Percentiles rank a stretch among this genome's conserved stretches.
Evolutionary conservation across 441 rosid species (phyloP).

Genomic region (Corymbia calophylla): DNA sequence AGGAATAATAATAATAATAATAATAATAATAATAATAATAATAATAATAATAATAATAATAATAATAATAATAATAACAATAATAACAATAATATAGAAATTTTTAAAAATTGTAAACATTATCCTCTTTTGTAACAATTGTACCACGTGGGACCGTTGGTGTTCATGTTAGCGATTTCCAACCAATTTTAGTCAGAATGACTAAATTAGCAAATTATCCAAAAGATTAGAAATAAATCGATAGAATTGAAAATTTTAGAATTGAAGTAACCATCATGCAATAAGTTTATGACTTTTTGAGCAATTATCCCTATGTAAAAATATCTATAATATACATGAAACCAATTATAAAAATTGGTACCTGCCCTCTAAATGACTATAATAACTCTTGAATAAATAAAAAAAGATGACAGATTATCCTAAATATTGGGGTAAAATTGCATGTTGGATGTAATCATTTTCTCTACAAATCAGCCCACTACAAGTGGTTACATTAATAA

Average conservation of each 20-base stretch:
- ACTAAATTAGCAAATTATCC: background rate
- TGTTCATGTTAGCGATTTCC: too few species aligned
- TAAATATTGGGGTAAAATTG: background rate
- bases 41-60: too few species aligned
- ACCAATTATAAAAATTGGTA: background rate
- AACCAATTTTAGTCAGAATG: accelerated
- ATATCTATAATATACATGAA: background rate
- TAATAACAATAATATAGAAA: too few species aligned
- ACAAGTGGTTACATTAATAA: background rate
- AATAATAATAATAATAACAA: too few species aligned
- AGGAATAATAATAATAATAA: too few species aligned
- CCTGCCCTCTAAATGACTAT: background rate
- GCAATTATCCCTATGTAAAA: background rate
- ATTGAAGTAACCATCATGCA: too few species aligned
- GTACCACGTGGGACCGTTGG: background rate
- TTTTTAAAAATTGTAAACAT: background rate
- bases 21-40: too few species aligned
- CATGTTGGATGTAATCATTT: background rate
- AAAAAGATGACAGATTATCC: background rate
- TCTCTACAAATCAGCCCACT: background rate
- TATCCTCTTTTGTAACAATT: accelerated
- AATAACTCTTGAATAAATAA: background rate
- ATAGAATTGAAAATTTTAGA: too few species aligned
- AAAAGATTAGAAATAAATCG: too few species aligned
- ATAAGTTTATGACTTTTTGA: too few species aligned